Evolutionary conservation across 495 filamentous ascomycete genomes (phyloP), one percentile per base, ranked within the genome.

Genomic region (Penicillium goetzii): DNA sequence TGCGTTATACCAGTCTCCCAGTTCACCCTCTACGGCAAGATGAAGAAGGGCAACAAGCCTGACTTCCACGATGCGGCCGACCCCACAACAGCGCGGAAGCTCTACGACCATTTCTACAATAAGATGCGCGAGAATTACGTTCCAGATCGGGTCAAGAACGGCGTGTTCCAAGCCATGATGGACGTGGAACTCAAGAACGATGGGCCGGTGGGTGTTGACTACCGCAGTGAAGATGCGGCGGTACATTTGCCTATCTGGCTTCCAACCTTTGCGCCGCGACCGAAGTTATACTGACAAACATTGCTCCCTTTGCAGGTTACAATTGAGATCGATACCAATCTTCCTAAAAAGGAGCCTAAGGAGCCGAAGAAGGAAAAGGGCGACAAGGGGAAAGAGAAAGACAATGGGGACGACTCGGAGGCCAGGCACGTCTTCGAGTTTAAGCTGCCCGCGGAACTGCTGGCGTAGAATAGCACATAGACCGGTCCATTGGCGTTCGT

Each of bases 151-250:
- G 93, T 99, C 62, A 93, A 96, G 70, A 89, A 98, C 71, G 96
- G 96, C 15, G 87, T 97, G 38, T 99, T 98, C 74, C 93, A 97
- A 68, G 95, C 96, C 56, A 97, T 97, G 93, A 99, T 98, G 95
- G 90, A 97, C 68, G 95, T 97, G 61, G 90, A 90, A 62, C 72
- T 97, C 26, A 88, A 96, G 38, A 98, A 98, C 68, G 93, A 98
- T 72, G 94, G 93, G 60, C 93, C 93, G 74, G 93, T 97, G 83
- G 86, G 91, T 88, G 75, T 88, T 63, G 80, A 88, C 72, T 88
- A 84, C 76, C 78, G 80, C 75, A 88, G 84, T 82, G 76, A 81
- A 68, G 86, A 89, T 76, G 84, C 80, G 76, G 87, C 79, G 85
- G 86, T 88, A 87, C 68, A 74, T 72, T 68, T 70, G 71, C 69